Conservation (phyloP, 768 basidiomycete genomes). For the Lanmaoa pseudosensibilis region DNA sequence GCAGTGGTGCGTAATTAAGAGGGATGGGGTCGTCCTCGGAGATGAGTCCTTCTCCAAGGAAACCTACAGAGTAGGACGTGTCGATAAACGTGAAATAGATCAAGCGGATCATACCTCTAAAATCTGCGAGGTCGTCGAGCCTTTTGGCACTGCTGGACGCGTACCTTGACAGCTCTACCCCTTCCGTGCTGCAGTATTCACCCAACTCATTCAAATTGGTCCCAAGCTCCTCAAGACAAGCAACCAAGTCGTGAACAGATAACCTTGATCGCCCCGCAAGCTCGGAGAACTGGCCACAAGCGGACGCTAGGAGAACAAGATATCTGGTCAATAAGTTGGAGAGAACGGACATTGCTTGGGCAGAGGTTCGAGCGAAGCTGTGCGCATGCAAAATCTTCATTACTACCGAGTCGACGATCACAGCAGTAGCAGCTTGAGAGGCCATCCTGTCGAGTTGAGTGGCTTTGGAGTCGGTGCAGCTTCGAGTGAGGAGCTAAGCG, state of each 20-base stretch:
- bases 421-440: conserved; percentile 49
- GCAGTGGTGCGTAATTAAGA: conserved; percentile 46
- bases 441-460: conserved; percentile 16
- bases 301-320: conserved; percentile 59
- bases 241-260: conserved; percentile 57
- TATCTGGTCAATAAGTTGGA: conserved; percentile 79
- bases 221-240: conserved; percentile 75
- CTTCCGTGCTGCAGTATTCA: conserved; percentile 68
- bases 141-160: conserved; percentile 61
- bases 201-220: conserved; percentile 66
- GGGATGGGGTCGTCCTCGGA: conserved; percentile 57
- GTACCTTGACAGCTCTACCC: conserved; percentile 66
- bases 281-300: conserved; percentile 71
- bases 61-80: conserved; percentile 46
- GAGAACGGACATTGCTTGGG: conserved; percentile 66
- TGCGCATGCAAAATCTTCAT: conserved; percentile 76
- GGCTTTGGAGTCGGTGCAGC: neutral
- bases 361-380: conserved; percentile 72
- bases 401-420: conserved; percentile 64
- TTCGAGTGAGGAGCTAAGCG: neutral
- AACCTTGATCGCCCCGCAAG: conserved; percentile 68
- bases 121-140: conserved; percentile 71
- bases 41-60: conserved; percentile 57
- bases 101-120: conserved; percentile 55
- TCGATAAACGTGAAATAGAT: neutral